Conservation (phyloP, 768 basidiomycete genomes). For the Suillus brevipes region DNA sequence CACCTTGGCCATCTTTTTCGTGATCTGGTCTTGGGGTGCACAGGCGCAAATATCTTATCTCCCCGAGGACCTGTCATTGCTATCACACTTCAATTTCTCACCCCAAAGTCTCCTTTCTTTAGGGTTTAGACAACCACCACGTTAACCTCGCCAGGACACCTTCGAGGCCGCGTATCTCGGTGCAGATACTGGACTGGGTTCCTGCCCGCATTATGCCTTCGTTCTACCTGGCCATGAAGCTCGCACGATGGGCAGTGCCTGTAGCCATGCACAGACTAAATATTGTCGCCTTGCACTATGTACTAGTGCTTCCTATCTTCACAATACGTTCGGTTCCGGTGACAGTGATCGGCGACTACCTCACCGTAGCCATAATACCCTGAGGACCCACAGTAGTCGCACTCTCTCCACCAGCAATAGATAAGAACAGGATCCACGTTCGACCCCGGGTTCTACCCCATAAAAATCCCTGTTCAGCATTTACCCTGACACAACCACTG, state of each 20-base stretch:
- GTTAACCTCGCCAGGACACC: neutral
- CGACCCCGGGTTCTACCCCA: neutral
- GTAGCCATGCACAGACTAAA: neutral
- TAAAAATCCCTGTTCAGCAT: neutral
- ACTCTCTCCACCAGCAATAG: neutral
- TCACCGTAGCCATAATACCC: neutral
- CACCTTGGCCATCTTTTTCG: neutral
- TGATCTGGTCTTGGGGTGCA: neutral
- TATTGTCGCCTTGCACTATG: neutral
- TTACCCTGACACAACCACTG: constrained; percentile 3
- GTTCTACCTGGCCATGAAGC: neutral
- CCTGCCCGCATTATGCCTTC: neutral
- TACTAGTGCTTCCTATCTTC: neutral
- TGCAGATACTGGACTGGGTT: neutral
- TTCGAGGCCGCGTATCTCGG: neutral
- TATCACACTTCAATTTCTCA: neutral
- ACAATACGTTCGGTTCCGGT: neutral
- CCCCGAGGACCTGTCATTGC: neutral
- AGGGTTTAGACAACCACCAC: neutral
- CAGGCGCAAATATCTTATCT: neutral
- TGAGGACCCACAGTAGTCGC: neutral
- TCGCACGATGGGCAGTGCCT: neutral
- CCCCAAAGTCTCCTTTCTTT: neutral
- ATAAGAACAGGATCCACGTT: neutral
- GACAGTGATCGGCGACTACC: neutral